phyloP scores from a whole-genome alignment of 176 grass and related monocot species.

The Olyra latifolia region DNA sequence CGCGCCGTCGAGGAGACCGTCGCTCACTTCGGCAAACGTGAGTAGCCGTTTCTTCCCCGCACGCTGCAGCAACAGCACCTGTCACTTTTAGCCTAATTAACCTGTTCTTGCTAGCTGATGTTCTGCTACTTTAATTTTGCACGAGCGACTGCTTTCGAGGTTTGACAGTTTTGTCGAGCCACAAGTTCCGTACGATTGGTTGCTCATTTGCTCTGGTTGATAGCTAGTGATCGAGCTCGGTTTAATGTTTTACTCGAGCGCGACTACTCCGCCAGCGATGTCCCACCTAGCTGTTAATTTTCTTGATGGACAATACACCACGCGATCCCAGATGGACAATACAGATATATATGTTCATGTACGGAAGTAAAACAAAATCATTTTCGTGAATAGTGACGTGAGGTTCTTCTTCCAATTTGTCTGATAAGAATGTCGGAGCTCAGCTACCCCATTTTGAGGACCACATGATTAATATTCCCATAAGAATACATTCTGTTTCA shows the following conservation, averaged over 20 bases:
- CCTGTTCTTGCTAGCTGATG: not conserved
- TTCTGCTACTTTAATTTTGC: not conserved
- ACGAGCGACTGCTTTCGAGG: not conserved
- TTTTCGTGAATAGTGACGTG: not conserved
- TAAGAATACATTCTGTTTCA: too few species aligned
- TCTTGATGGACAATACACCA: too few species aligned
- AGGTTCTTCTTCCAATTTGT: not conserved
- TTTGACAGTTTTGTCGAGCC: not conserved
- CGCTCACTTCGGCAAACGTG: conserved; percentile 71
- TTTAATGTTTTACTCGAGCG: not conserved
- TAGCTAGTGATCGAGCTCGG: too few species aligned
- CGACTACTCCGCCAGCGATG: too few species aligned
- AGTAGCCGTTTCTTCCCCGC: too few species aligned
- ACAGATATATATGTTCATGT: not conserved
- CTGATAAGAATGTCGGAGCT: conserved; percentile 1
- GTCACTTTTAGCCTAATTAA: too few species aligned
- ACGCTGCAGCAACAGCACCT: too few species aligned
- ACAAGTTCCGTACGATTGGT: too few species aligned
- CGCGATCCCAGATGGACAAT: too few species aligned
- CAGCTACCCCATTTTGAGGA: conserved; percentile 2
- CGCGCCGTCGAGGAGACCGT: conserved; percentile 77
- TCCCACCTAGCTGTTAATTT: not conserved
- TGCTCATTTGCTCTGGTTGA: too few species aligned
- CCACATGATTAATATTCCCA: too few species aligned
- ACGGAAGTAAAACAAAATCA: not conserved